These are phyloP conservation scores for Amphibolis antarctica DNA, from an alignment of 106 monocot genomes.

Conservation along the genomic window DNA sequence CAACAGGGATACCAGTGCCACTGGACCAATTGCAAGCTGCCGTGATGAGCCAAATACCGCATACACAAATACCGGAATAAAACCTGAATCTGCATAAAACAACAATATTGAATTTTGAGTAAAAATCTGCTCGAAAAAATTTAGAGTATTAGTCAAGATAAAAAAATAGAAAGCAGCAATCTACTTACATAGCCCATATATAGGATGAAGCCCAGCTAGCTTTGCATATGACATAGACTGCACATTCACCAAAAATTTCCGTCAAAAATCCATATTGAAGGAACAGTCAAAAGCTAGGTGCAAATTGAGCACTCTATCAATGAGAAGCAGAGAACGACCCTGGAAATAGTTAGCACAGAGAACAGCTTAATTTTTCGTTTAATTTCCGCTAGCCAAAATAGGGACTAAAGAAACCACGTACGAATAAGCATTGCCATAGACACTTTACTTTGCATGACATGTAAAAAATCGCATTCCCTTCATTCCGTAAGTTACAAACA, in stretches of 20 bases:
- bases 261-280: not conserved
- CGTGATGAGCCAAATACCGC: slow-evolving; percentile 93
- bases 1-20: slow-evolving; percentile 80
- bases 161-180: not conserved
- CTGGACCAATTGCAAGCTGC: slow-evolving; percentile 93
- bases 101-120: not conserved
- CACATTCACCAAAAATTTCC: not conserved
- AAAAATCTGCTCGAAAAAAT: not conserved
- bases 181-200: slow-evolving; percentile 94
- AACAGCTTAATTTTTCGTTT: too few species aligned
- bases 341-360: too few species aligned
- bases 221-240: slow-evolving; percentile 99
- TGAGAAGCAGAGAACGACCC: too few species aligned
- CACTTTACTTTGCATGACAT: too few species aligned
- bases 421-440: too few species aligned
- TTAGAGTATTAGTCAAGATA: not conserved
- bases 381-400: too few species aligned
- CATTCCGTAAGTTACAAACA: too few species aligned
- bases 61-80: slow-evolving; percentile 86
- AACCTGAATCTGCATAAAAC: slow-evolving; percentile 71
- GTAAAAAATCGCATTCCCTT: too few species aligned
- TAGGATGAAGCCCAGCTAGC: slow-evolving; percentile 94
- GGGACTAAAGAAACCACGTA: too few species aligned
- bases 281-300: not conserved
- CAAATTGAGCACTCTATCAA: too few species aligned